phyloP scores from a whole-genome alignment of 2,329 filamentous ascomycete genomes.

The Chaetothyriales sp. region DNA sequence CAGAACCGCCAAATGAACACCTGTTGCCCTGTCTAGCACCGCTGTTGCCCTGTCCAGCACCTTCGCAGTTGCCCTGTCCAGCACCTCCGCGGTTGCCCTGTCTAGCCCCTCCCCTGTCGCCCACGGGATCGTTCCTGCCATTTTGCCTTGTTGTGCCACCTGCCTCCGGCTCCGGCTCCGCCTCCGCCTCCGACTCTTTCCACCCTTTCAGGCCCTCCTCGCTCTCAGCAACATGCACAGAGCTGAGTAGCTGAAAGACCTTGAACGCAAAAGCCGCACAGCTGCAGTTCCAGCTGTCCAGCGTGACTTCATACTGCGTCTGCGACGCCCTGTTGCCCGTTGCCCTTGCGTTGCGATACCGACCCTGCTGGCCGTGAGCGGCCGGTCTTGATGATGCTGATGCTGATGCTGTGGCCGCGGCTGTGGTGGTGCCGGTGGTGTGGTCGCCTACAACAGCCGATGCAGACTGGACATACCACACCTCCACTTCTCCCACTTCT shows the following conservation, averaged over 20 bases:
- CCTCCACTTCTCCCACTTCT: slow-evolving; percentile 11
- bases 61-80: too few relatives aligned
- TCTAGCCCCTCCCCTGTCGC: not conserved
- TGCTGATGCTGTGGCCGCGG: not conserved
- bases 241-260: slow-evolving; percentile 42
- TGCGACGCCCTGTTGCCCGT: slow-evolving; percentile 13
- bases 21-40: not conserved
- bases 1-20: not conserved
- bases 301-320: slow-evolving; percentile 54
- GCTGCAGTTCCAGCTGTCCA: slow-evolving; percentile 72
- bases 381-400: not conserved
- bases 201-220: not conserved
- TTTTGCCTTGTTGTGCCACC: not conserved
- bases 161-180: slow-evolving; percentile 2
- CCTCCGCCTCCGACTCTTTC: slow-evolving; percentile 4
- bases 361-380: slow-evolving; percentile 1
- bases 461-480: slow-evolving; percentile 55
- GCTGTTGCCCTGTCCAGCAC: too few relatives aligned
- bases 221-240: not conserved
- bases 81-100: too few relatives aligned
- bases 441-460: slow-evolving; percentile 23
- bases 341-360: slow-evolving; percentile 2
- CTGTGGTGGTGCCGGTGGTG: slow-evolving; percentile 3
- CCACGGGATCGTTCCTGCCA: not conserved
- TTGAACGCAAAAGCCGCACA: slow-evolving; percentile 74